Evolutionary conservation across 768 basidiomycete genomes (phyloP).

Genomic region (Hygrocybe coccinea): DNA sequence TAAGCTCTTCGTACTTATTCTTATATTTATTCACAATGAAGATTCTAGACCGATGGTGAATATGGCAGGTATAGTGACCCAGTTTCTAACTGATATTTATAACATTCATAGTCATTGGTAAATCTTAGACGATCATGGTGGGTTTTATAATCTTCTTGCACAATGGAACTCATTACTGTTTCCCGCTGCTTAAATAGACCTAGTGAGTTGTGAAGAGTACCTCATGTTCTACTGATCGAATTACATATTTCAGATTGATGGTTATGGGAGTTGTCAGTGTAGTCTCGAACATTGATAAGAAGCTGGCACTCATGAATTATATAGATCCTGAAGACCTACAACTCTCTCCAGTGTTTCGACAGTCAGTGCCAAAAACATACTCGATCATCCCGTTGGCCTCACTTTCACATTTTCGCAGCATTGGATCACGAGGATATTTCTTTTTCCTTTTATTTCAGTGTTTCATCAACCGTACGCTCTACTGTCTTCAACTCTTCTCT

Average conservation of each 20-base stretch:
- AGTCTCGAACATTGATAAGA: background rate
- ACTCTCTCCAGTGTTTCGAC: conserved; percentile 62
- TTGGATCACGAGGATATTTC: conserved; percentile 84
- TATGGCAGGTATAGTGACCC: conserved; percentile 59
- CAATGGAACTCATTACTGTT: background rate
- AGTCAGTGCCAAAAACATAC: conserved; percentile 37
- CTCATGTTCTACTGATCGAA: background rate
- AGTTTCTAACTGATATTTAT: conserved; percentile 1
- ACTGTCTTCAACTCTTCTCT: conserved; percentile 2
- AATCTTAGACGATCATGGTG: conserved; percentile 71
- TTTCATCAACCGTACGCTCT: conserved; percentile 65
- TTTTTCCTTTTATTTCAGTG: conserved; percentile 94
- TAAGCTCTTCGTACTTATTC: conserved; percentile 37
- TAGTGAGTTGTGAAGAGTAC: conserved; percentile 14
- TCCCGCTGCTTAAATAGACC: conserved; percentile 11
- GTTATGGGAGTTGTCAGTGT: conserved; percentile 72
- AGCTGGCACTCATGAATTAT: conserved; percentile 6
- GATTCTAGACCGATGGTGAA: conserved; percentile 74
- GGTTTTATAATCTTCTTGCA: conserved; percentile 19
- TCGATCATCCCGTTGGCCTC: background rate
- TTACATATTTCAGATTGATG: conserved; percentile 54
- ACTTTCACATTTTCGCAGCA: conserved; percentile 37
- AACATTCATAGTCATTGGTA: background rate
- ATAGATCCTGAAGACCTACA: conserved; percentile 81
- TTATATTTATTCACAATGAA: background rate